These are phyloP conservation scores for Sporobolomyces phaffii DNA, from an alignment of 768 basidiomycete species.

Conservation along the genomic window DNA sequence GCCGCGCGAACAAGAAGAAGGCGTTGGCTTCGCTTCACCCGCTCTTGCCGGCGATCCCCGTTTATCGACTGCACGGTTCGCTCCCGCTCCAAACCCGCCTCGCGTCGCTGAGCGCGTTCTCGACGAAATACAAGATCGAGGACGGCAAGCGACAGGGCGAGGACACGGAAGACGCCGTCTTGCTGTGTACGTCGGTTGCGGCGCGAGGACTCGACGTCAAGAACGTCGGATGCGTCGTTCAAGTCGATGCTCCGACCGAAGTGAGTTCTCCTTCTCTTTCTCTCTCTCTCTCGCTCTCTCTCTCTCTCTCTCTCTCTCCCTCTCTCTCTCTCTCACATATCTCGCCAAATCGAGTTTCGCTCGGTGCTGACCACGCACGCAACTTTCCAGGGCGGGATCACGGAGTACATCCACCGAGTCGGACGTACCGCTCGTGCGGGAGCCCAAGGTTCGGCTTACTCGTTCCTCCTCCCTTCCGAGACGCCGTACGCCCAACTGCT, in stretches of 20 bases:
- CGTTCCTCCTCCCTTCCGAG: constrained; percentile 80
- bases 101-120: constrained; percentile 75
- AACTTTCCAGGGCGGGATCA: constrained; percentile 66
- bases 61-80: constrained; percentile 90
- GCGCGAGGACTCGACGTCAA: constrained; percentile 96
- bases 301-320: no score
- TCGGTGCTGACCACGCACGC: no score
- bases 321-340: no score
- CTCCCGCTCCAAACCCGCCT: constrained; percentile 73
- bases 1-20: constrained; percentile 42
- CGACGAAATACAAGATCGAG: constrained; percentile 45
- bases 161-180: constrained; percentile 57
- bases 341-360: background rate
- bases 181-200: constrained; percentile 93
- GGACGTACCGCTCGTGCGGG: constrained; percentile 96
- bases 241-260: constrained; percentile 96
- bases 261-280: constrained; percentile 25
- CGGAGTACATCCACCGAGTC: constrained; percentile 93
- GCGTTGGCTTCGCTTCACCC: constrained; percentile 60
- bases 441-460: constrained; percentile 92
- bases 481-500: constrained; percentile 86
- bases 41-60: constrained; percentile 70
- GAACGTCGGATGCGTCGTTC: constrained; percentile 84
- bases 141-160: constrained; percentile 45
- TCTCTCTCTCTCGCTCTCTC: background rate